Conservation (phyloP, 179 eudicot genomes). For the Actinidia arguta region DNA sequence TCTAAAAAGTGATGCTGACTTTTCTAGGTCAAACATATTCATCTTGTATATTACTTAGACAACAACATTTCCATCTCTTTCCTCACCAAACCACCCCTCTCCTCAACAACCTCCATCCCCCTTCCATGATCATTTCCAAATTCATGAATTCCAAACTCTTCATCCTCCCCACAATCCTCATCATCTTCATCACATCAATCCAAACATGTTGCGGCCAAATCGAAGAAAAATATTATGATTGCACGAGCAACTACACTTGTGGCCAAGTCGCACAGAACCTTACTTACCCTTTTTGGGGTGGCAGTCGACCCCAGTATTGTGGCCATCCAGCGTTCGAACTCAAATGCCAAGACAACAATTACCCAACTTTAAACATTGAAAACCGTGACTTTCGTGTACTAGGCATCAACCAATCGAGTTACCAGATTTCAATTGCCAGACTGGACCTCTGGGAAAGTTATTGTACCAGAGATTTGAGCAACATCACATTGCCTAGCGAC, state of each 20-base stretch:
- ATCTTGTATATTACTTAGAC: too few species aligned
- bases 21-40: too few species aligned
- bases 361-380: background rate
- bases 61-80: too few species aligned
- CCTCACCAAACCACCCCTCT: background rate
- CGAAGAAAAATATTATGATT: slow-evolving; percentile 14
- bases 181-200: background rate
- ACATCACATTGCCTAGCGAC: background rate
- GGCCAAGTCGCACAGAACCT: slow-evolving; percentile 8
- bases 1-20: too few species aligned
- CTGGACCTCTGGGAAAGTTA: background rate
- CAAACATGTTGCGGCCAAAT: background rate
- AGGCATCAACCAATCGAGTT: background rate
- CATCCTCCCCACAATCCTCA: background rate
- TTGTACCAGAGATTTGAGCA: background rate
- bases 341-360: slow-evolving; percentile 19
- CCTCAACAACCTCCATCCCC: background rate
- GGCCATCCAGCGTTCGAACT: slow-evolving; percentile 40
- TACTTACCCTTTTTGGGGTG: slow-evolving; percentile 47
- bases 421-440: background rate
- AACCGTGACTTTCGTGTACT: background rate
- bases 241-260: slow-evolving; percentile 19
- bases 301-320: slow-evolving; percentile 21
- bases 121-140: slow-evolving; percentile 6
- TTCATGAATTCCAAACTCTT: background rate